Base-by-base conservation (phyloP, 2,329 filamentous ascomycete species). In the Sclerotinia subarctica region DNA sequence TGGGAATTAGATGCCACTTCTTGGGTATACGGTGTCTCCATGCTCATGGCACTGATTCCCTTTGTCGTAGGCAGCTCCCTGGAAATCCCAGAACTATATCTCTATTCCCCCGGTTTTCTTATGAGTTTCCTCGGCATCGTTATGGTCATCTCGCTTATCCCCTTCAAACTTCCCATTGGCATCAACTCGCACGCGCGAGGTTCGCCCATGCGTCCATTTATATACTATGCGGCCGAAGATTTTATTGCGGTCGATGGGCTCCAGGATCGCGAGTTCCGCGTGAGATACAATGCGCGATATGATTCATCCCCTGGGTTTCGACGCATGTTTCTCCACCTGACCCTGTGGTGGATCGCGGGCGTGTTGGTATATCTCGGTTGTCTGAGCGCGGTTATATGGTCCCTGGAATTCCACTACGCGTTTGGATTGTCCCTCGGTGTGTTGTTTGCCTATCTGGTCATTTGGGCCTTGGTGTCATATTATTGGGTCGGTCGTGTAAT, bases 91-190 rank as follows among this genome's bases (percentile, higher is more conserved):
- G 10, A 70, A n/a, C 67, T 73, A 13, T 73, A 73, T 47, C 69
- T 73, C 24, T 73, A 73, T 69, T 92, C 88, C 47, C 88, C 93
- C 35, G 93, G 91, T 35, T 97, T 96, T 79, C 80, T 97, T 70
- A 92, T 96, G 81, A 91, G 89, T 64, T 91, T 97, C 73, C 86
- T 90, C 15, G 86, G 92, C 53, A 87, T 96, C 32, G 78, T 94
- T 42, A 89, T 96, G 79, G 85, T 94, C 44, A 90, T 91, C 64
- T 87, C 88, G 5, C 80, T 96, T n/a, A 88, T 96, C 32, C 86
- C 89, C n/a, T 95, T 94, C 78, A 76, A 89, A 32, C 86, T 95
- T 57, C 72, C 72, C 3, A 71, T 71, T 11, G 72, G 72, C 1
- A 73, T 73, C 29, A 72, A 73, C 29, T 73, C 72, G 5, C 72